Percentiles rank a stretch among this genome's conserved stretches.
These are phyloP conservation scores for Neofusicoccum parvum DNA, from an alignment of 2,329 filamentous ascomycete species.

Conservation along the genomic window DNA sequence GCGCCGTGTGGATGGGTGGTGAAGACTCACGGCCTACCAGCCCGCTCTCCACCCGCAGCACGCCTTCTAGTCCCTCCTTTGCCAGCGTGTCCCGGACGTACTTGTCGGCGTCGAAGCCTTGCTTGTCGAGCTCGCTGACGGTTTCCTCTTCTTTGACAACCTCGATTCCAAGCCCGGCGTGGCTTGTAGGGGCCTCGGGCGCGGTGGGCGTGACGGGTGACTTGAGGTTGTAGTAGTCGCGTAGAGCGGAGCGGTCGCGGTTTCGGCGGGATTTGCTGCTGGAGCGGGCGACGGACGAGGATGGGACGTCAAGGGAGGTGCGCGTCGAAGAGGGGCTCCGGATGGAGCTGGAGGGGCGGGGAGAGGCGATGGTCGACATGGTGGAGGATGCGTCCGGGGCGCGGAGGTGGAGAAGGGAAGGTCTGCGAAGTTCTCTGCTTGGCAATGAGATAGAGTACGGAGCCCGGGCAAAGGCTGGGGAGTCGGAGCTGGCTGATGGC, in stretches of 20 bases:
- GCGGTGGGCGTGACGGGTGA: slow-evolving; percentile 43
- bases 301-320: slow-evolving; percentile 66
- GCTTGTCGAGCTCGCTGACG: slow-evolving; percentile 70
- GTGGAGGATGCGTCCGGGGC: background rate
- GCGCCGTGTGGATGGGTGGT: background rate
- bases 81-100: slow-evolving; percentile 66
- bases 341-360: slow-evolving; percentile 59
- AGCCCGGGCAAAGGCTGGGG: too few relatives aligned
- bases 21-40: slow-evolving; percentile 56
- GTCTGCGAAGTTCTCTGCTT: background rate
- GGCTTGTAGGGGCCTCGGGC: slow-evolving; percentile 46
- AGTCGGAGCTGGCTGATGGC: too few relatives aligned
- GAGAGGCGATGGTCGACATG: slow-evolving; percentile 65
- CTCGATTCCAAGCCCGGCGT: slow-evolving; percentile 31
- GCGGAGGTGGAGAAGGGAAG: background rate
- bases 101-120: slow-evolving; percentile 70
- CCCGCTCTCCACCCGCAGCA: slow-evolving; percentile 70
- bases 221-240: slow-evolving; percentile 92
- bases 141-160: slow-evolving; percentile 58
- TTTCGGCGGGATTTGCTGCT: slow-evolving; percentile 58
- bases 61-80: slow-evolving; percentile 66
- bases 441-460: too few relatives aligned
- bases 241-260: slow-evolving; percentile 81
- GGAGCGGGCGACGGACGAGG: slow-evolving; percentile 7
- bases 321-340: slow-evolving; percentile 73